phyloP scores from a whole-genome alignment of 2,329 filamentous ascomycete species.

The Ophiocordyceps camponoti-leonardi region DNA sequence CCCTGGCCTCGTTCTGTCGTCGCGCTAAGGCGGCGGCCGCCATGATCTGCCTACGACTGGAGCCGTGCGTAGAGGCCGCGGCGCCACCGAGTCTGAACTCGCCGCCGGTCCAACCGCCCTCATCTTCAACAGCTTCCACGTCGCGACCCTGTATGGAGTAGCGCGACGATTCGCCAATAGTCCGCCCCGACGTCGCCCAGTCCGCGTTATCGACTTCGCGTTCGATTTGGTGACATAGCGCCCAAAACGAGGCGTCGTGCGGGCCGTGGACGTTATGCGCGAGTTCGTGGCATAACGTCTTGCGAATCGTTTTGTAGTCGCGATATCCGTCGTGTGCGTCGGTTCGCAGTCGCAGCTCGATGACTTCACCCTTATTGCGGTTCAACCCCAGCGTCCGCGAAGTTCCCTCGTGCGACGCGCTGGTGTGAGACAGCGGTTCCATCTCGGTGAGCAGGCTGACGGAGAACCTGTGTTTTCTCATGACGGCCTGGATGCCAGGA shows the following conservation, averaged over 20 bases:
- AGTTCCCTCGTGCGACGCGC: constrained; percentile 50
- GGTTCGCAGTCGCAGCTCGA: constrained; percentile 79
- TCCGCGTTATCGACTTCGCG: constrained; percentile 66
- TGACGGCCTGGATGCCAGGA: constrained; percentile 66
- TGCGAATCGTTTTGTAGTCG: constrained; percentile 80
- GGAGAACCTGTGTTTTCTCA: constrained; percentile 70
- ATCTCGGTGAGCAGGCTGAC: constrained; percentile 87
- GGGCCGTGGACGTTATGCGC: constrained; percentile 78
- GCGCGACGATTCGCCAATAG: constrained; percentile 45
- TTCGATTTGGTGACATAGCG: constrained; percentile 74
- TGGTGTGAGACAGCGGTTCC: constrained; percentile 72
- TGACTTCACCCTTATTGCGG: constrained; percentile 71
- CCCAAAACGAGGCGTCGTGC: constrained; percentile 82
- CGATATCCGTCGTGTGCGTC: constrained; percentile 89
- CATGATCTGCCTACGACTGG: constrained; percentile 57
- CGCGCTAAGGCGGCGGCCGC: constrained; percentile 30
- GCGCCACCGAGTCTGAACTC: constrained; percentile 55
- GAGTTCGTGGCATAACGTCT: constrained; percentile 87
- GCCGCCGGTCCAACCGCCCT: constrained; percentile 63
- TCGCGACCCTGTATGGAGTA: constrained; percentile 34
- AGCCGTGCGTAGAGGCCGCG: constrained; percentile 22
- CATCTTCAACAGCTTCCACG: constrained; percentile 41
- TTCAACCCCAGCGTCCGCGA: constrained; percentile 73
- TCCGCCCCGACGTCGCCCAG: constrained; percentile 55
- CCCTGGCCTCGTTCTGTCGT: constrained; percentile 14